Evolutionary conservation across 192 early-diverging fungal species (phyloP), one percentile per base, ranked within the genome.

Genomic region (Chytriomyces sp.): DNA sequence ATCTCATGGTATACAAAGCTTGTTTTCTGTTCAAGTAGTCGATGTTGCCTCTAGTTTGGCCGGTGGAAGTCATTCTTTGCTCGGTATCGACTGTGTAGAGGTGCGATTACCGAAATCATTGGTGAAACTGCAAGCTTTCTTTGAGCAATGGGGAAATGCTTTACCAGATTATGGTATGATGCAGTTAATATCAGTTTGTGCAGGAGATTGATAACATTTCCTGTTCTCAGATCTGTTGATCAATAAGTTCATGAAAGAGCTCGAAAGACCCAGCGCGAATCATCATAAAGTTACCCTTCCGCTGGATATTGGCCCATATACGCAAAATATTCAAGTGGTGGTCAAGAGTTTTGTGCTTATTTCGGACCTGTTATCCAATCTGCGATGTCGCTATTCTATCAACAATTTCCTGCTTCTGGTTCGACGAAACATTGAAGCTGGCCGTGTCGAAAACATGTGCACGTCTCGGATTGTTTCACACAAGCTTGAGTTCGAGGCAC

Each of bases 101-200:
- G 20, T 85, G 35, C 64, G 48, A 8, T 48, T 85, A 7, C 84
- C 84, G 0, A 79, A 89, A 57, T 93, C 91, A 67, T 77, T 95
- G 11, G 70, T 95, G n/a, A 90, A 89, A 50, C 61, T 95, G 10
- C 91, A 93, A 63, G 79, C 85, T 4, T 94, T 95, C 77, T 82
- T 93, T n/a, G 91, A 91, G 66, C 88, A 91, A 45, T 95, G 93
- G 93, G 81, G 88, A 0, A 88, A 88, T 43, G 91, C 73, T 24
- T 64, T 75, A 47, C 73, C 73, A 28, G 73, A 75, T 18, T 66
- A 72, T 45, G 77, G 77, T 64, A 28, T 11, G 74, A 11, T 66
- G n/a, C 13, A 35, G 35, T 35, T 35, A 1, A 35, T 35, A 35
- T 0, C 43, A 23, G 24, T 43, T 23, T 67, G 20, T 59, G 26